Base-by-base conservation (phyloP, 495 filamentous ascomycete genomes). In the Jackrogersella minutella region DNA sequence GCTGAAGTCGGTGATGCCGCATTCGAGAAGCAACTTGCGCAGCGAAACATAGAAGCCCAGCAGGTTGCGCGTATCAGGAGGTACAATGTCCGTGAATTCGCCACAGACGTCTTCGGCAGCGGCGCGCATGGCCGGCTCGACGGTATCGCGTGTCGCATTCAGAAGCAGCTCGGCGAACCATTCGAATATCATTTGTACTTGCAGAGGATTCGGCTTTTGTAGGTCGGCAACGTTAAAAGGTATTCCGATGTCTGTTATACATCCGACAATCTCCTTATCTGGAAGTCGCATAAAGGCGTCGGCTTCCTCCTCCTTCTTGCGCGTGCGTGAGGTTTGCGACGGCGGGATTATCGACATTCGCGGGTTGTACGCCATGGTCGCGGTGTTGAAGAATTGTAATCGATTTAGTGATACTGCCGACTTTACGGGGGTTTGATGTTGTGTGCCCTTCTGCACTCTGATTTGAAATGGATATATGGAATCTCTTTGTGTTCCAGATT, bases 171-270 rank as follows among this genome's bases (percentile, higher is more conserved):
- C 93, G 43, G 91, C 93, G 72, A 98, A 96, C 91, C 92, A 96
- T 85, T 99, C 95, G 62, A 97, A 93, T 31, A 99, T 91, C 84
- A 92, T 90, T 77, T 98, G 96, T 46, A 96, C 93, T 68, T 96
- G 92, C 56, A 92, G 87, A 9, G 96, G 88, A 68, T 96, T 95
- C 3, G 95, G 95, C 73, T 97, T 98, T 62, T 93, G 87, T 33
- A 99, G 84, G 78, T 99, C 95, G 63, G 91, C 89, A n/a, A 90
- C 79, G 1, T 86, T 89, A 76, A 97, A 97, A 3, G 86, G 85
- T 52, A 99, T 91, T 43, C 93, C 93, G 57, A 98, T 95, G 74
- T 98, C 95, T 77, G 87, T 93, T 81, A 99, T 96, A 77, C 95
- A 99, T 72, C 90, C 93, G 70, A 93, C 92, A 54, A 99, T 97